These are phyloP conservation scores for Tuber microsphaerosporum DNA, from an alignment of 495 filamentous ascomycete species.

Conservation along the genomic window DNA sequence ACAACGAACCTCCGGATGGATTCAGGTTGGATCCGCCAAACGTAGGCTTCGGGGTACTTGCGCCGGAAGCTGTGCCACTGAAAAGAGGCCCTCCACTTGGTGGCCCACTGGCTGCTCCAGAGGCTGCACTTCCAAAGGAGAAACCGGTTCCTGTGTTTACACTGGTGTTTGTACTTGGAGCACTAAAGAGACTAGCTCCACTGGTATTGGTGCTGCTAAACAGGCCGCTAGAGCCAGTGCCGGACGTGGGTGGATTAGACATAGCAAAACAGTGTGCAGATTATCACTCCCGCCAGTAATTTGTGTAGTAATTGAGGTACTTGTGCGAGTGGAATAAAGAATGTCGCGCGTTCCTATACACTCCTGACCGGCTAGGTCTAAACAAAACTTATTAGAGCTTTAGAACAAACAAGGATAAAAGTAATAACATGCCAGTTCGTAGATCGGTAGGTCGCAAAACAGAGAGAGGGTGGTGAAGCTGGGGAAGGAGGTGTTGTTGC, in stretches of 20 bases:
- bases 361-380: background rate
- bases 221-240: constrained; percentile 20
- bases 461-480: constrained; percentile 11
- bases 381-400: background rate
- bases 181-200: background rate
- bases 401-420: background rate
- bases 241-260: constrained; percentile 29
- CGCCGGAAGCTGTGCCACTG: constrained; percentile 3
- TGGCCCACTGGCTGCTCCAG: background rate
- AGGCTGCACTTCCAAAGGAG: constrained; percentile 11
- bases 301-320: background rate
- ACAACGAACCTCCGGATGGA: constrained; percentile 3
- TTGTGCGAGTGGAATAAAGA: background rate
- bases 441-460: background rate
- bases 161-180: constrained; percentile 4
- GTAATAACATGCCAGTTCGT: background rate
- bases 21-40: constrained; percentile 22
- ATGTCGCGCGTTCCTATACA: background rate
- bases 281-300: constrained; percentile 7
- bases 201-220: constrained; percentile 21
- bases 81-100: constrained; percentile 6
- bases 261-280: constrained; percentile 8
- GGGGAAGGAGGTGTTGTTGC: constrained; percentile 9
- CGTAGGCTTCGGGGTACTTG: constrained; percentile 16
- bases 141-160: constrained; percentile 9